phyloP scores from a whole-genome alignment of 208 protist genomes.

The Kentomonas sorsogonicus region DNA sequence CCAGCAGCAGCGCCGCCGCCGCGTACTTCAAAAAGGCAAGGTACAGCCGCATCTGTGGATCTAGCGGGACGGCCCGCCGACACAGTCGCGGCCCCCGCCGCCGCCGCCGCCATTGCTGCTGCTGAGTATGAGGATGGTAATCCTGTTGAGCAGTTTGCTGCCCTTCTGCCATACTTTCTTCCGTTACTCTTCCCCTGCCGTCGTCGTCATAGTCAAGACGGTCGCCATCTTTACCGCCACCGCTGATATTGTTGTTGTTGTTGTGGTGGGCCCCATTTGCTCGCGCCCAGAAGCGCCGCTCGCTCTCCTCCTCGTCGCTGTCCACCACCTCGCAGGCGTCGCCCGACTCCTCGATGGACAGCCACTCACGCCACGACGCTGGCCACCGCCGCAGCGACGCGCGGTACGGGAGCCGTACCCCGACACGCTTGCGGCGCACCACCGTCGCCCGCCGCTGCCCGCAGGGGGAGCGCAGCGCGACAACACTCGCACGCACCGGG shows the following conservation, averaged over 20 bases:
- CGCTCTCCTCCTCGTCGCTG: no score
- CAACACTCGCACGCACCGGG: conserved; percentile 1
- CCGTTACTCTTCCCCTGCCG: no score
- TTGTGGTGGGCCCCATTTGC: no score
- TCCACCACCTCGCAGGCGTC: no score
- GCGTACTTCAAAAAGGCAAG: conserved; percentile 74
- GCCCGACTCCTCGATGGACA: conserved; percentile 58
- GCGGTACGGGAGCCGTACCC: conserved; percentile 41
- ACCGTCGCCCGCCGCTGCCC: conserved; percentile 15
- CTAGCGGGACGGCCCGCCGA: conserved; percentile 17
- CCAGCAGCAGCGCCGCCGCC: conserved; percentile 50
- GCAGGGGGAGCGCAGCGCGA: conserved; percentile 20
- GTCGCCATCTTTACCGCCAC: no score
- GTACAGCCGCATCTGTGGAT: conserved; percentile 80
- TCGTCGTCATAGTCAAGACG: no score
- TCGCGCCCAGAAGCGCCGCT: no score
- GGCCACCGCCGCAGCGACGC: conserved; percentile 55
- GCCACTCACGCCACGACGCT: conserved; percentile 39
- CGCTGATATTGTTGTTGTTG: no score
- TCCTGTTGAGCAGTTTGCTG: no score
- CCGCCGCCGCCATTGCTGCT: not conserved
- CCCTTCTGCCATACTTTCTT: no score
- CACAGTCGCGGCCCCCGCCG: not conserved
- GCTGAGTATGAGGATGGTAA: no score
- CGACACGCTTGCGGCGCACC: conserved; percentile 37